Percentiles rank a stretch among this genome's conserved stretches.
These are phyloP conservation scores for Trametes elegans DNA, from an alignment of 768 basidiomycete species.

Conservation along the genomic window DNA sequence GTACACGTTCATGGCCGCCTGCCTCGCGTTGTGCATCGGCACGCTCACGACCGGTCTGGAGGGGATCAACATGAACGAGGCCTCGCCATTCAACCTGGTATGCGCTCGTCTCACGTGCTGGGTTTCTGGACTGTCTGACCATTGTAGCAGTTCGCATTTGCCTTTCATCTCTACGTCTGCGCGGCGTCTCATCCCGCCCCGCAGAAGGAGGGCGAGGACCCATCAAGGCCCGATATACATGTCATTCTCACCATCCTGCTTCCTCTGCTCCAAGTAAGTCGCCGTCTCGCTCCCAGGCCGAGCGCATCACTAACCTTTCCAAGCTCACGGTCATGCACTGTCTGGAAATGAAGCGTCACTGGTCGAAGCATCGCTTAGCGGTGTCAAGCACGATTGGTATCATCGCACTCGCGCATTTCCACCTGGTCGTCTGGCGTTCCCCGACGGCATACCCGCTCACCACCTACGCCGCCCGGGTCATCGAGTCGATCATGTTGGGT, in stretches of 20 bases:
- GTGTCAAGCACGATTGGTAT: slow-evolving; percentile 64
- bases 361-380: slow-evolving; percentile 65
- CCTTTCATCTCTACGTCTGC: slow-evolving; percentile 74
- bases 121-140: background rate
- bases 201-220: slow-evolving; percentile 40
- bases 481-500: slow-evolving; percentile 60
- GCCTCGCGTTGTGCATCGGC: slow-evolving; percentile 61
- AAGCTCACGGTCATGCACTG: slow-evolving; percentile 65
- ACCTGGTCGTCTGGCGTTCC: slow-evolving; percentile 52
- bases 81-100: slow-evolving; percentile 73
- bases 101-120: slow-evolving; percentile 22
- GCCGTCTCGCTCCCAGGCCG: background rate
- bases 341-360: slow-evolving; percentile 60
- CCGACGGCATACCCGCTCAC: slow-evolving; percentile 60
- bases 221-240: slow-evolving; percentile 70
- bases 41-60: slow-evolving; percentile 68
- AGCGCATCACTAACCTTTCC: background rate
- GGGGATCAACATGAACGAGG: slow-evolving; percentile 48
- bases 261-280: slow-evolving; percentile 64
- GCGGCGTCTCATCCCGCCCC: slow-evolving; percentile 60
- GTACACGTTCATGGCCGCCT: slow-evolving; percentile 69
- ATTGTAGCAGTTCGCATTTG: slow-evolving; percentile 61
- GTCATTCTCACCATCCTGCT: slow-evolving; percentile 69
- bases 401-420: slow-evolving; percentile 65
- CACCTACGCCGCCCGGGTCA: slow-evolving; percentile 70